Evolutionary conservation across 257 asterid species (phyloP).

Genomic region (Asclepias syriaca): DNA sequence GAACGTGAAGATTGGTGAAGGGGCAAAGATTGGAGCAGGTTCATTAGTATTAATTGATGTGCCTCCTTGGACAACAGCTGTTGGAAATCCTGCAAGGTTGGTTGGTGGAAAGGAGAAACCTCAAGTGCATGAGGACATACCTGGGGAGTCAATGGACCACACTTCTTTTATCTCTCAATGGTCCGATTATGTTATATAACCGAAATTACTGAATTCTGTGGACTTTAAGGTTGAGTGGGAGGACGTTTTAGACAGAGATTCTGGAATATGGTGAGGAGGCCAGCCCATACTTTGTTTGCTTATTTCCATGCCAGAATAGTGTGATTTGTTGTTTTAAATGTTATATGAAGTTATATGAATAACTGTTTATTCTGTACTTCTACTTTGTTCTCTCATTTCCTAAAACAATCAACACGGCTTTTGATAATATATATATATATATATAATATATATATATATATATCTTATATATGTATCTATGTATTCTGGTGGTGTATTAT

Average conservation of each 20-base stretch:
- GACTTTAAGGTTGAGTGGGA: not conserved
- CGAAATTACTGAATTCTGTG: not conserved
- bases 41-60: constrained; percentile 59
- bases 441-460: no score
- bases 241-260: no score
- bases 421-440: no score
- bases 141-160: constrained; percentile 27
- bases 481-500: not conserved
- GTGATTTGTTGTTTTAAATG: not conserved
- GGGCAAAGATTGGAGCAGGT: constrained; percentile 78
- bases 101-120: constrained; percentile 23
- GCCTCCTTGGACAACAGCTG: constrained; percentile 69
- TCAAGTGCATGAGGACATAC: constrained; percentile 17
- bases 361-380: not conserved
- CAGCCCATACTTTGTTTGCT: not conserved
- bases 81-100: constrained; percentile 56
- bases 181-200: constrained; percentile 17
- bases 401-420: not conserved
- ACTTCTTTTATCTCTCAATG: constrained; percentile 21
- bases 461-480: no score
- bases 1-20: constrained; percentile 59
- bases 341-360: not conserved
- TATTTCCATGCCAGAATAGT: not conserved
- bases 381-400: not conserved
- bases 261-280: no score